Base-by-base conservation (phyloP, 164 flowering plant species). In the Amborella trichopoda region DNA sequence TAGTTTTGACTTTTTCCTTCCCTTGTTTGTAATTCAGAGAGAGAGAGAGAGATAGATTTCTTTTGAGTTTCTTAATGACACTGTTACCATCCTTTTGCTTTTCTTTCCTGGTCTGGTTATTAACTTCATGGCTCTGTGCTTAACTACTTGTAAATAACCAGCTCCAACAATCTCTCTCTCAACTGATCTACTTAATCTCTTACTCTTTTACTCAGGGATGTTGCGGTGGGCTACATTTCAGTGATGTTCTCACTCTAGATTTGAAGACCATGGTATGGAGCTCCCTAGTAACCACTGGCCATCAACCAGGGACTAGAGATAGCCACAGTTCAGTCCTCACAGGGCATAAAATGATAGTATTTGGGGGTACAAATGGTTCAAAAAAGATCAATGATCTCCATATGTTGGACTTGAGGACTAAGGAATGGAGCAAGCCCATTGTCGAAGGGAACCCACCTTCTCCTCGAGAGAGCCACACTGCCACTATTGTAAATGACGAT, bases 331-430 rank as follows among this genome's bases (percentile, higher is more conserved):
- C 91, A 12, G 76, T 81, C 10, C 55, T 83, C 20, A 75, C 75
- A 19, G 80, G 78, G 25, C 63, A 66, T 9, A 69, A 28, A 59
- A 83, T 90, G 93, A 54, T 86, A n/a, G 83, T 90, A 1, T 78
- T 90, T 54, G 98, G 98, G 14, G 98, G 98, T 8, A 81, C 98
- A 42, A 77, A 90, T 68, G 98, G 98, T 25, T 69, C 61, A 13
- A 76, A 58, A 70, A 90, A 90, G 61, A 90, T 86, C 17, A 86
- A 80, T 49, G 94, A 81, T 52, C 71, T 86, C 37, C 94, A 86
- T 44, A 40, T 81, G 23, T 50, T 90, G 50, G 87, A 90, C 61
- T 75, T 90, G 20, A 43, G 33, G 23, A 60, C 84, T 1, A 74
- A 62, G 46, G 91, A 81, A 50, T 90, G 98, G 98, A 65, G 63